Base-by-base conservation (phyloP, 148 eudicot genomes). In the Selenicereus undatus region DNA sequence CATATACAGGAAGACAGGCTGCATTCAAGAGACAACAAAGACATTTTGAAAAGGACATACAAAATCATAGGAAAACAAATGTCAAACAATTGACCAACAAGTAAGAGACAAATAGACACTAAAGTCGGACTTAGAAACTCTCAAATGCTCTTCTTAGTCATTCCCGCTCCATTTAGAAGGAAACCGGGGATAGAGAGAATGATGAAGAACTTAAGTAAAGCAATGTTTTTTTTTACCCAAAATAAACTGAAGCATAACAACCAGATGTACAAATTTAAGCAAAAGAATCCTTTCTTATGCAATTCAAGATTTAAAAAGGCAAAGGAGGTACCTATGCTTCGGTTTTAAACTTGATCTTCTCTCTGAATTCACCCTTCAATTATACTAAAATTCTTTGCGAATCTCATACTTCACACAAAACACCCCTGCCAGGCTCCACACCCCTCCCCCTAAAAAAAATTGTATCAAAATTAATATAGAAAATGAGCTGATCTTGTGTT, bases 321-420 rank as follows among this genome's bases (percentile, higher is more conserved):
- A 21, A 73, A 73, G 17, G 42, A 75, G 30, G 29, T 75, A 50
- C 77, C 30, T 10, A 27, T 18, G n/a, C 74, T 75, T 75, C 26
- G 35, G 24, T 71, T 27, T 51, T 6, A 51, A 75, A 45, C 30
- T 58, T 26, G 52, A 73, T 35, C 71, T 27, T 39, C 71, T 62
- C 27, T 74, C 64, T 75, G 56, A 56, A 65, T 27, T 74, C 74
- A 64, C 69, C 62, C 5, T 29, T 58, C 48, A 73, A 79, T 64
- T 24, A 17, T 58, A 22, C 65, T 56, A 26, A 80, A 42, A 42
- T 79, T 71, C 7, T 48, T 30, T 30, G 45, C 18, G 12, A 39
- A 39, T 39, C 50, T n/a, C 26, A 20, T 8, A 26, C 50, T 26
- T 35, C 74, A 21, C 50, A 21, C 45, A 36, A 22, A 5, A 39